Conservation (phyloP, 75 land plant species). For the Pseudotsuga menziesii region DNA sequence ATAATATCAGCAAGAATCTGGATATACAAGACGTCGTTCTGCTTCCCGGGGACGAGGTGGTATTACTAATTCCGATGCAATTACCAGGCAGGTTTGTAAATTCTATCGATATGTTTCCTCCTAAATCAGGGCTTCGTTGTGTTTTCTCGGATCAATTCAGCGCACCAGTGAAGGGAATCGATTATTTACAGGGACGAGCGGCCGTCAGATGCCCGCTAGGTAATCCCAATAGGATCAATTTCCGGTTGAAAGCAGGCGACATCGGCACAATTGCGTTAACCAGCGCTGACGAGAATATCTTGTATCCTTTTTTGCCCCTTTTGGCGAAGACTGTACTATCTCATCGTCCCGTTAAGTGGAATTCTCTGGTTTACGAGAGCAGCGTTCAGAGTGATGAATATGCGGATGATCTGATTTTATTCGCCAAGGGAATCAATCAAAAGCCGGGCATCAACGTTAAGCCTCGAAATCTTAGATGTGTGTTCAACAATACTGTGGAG, state of each 20-base stretch:
- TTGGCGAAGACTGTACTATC: too few relatives aligned
- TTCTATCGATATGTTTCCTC: background rate
- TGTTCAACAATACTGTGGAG: constrained; percentile 23
- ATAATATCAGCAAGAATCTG: too few relatives aligned
- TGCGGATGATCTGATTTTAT: constrained; percentile 22
- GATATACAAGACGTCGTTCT: constrained; percentile 21
- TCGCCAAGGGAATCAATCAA: constrained; percentile 51
- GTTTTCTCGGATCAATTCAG: constrained; percentile 18
- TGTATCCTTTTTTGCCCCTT: too few relatives aligned
- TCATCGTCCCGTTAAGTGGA: constrained; percentile 24
- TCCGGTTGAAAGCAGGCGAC: background rate
- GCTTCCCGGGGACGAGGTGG: constrained; percentile 42
- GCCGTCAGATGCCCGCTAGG: constrained; percentile 10
- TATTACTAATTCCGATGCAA: constrained; percentile 17
- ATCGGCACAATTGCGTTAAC: background rate
- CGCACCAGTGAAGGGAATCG: constrained; percentile 25
- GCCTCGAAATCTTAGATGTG: constrained; percentile 32
- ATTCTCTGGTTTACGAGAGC: constrained; percentile 40
- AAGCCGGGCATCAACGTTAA: constrained; percentile 23
- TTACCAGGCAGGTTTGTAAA: background rate
- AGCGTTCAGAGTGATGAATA: constrained; percentile 13
- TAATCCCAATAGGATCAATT: background rate
- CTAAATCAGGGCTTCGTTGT: constrained; percentile 8
- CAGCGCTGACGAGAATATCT: background rate
- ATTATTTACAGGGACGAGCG: constrained; percentile 16